Conservation (phyloP, 805 yeast species). For the Lipomyces japonicus region DNA sequence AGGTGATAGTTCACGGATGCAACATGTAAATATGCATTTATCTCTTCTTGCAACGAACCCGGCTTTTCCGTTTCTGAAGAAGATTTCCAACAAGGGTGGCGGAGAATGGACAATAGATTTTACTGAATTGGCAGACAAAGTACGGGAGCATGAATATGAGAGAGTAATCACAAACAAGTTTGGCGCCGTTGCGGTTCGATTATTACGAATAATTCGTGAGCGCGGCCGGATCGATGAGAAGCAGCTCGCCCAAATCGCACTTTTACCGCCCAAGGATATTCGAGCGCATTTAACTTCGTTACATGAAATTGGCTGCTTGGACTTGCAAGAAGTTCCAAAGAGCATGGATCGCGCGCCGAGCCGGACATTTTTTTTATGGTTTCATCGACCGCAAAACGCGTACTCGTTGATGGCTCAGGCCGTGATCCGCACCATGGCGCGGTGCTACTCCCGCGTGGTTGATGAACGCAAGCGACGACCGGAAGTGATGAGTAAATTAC, state of each 20-base stretch:
- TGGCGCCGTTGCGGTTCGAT: conserved; percentile 58
- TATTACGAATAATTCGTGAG: conserved; percentile 71
- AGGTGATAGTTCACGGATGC: conserved; percentile 9
- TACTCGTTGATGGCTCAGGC: conserved; percentile 48
- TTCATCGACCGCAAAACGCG: conserved; percentile 57
- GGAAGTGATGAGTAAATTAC: conserved; percentile 65
- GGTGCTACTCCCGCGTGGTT: conserved; percentile 37
- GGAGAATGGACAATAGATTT: conserved; percentile 45
- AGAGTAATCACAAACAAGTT: conserved; percentile 36
- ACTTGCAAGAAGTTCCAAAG: conserved; percentile 90
- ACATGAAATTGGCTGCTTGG: conserved; percentile 66
- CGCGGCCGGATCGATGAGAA: conserved; percentile 80
- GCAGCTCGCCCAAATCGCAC: conserved; percentile 59
- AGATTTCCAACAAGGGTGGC: conserved; percentile 52
- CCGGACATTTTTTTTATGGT: conserved; percentile 78
- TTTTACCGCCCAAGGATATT: conserved; percentile 73
- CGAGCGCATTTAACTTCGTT: conserved; percentile 66
- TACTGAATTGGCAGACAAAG: conserved; percentile 31
- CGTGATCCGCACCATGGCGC: conserved; percentile 49
- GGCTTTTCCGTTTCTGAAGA: conserved; percentile 55
- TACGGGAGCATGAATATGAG: conserved; percentile 38
- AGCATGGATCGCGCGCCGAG: conserved; percentile 89
- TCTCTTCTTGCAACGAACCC: conserved; percentile 54
- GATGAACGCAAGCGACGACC: conserved; percentile 54
- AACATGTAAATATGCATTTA: conserved; percentile 47